Conservation (phyloP, 1,284 basidiomycete species). For the Papiliotrema fonsecae region DNA sequence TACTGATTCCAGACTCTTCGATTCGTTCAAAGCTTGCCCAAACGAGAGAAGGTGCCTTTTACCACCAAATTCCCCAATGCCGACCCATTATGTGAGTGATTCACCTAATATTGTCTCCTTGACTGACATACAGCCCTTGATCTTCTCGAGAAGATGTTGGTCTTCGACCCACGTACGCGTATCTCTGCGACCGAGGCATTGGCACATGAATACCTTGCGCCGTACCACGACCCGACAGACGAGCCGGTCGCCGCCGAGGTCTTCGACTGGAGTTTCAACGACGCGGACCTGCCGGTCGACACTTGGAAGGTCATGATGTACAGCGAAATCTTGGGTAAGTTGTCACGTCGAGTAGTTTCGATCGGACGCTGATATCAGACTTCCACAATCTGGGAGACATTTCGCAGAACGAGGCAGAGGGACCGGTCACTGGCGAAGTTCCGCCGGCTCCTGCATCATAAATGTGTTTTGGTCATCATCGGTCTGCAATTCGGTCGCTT, state of each 20-base stretch:
- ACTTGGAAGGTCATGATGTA: constrained; percentile 99
- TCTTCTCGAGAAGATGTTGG: constrained; percentile 97
- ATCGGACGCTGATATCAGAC: constrained; percentile 31
- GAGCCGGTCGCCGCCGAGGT: constrained; percentile 91
- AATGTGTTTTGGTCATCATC: constrained; percentile 1
- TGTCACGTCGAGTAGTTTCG: not conserved
- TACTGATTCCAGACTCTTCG: constrained; percentile 73
- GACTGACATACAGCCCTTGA: constrained; percentile 65
- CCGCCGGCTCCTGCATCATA: constrained; percentile 22
- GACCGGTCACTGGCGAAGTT: constrained; percentile 44
- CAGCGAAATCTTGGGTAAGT: constrained; percentile 83
- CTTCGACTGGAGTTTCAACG: constrained; percentile 99
- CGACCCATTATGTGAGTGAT: constrained; percentile 68
- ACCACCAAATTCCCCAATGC: constrained; percentile 85
- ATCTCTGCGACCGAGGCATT: constrained; percentile 93
- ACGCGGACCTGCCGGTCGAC: constrained; percentile 97
- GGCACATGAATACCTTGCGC: constrained; percentile 88
- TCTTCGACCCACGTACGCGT: constrained; percentile 94
- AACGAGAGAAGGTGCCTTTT: constrained; percentile 92
- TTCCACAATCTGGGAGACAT: constrained; percentile 53
- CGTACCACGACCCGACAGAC: constrained; percentile 98
- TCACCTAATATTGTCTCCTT: constrained; percentile 9
- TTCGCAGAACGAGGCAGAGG: constrained; percentile 42
- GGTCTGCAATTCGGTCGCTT: no score
- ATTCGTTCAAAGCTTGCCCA: constrained; percentile 95